Evolutionary conservation across 495 filamentous ascomycete species (phyloP), one percentile per base, ranked within the genome.

Genomic region (Friedmanniomyces simplex): DNA sequence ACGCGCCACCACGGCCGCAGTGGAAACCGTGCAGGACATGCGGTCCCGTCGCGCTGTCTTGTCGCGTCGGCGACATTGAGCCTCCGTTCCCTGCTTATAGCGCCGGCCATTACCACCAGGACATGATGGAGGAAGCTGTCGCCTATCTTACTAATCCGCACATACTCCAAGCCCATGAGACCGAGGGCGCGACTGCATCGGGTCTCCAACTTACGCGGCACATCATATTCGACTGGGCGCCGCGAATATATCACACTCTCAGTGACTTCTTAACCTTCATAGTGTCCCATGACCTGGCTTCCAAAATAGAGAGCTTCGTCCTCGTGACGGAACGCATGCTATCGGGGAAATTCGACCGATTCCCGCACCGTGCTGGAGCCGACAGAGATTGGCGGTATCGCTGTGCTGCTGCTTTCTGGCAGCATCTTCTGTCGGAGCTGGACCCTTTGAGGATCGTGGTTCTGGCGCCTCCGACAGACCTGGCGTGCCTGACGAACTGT

Each of bases 381-480:
- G 10, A 20, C 2, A 24, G 20, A 16, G 58, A 53, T n/a, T 59
- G 58, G 48, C 43, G 62, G 20, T 61, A 55, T 37, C 22, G 42
- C 12, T 57, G n/a, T 25, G 41, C 52, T 10, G 53, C 52, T 18
- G 42, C 26, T n/a, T 52, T 60, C 26, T 66, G 63, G 63, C 36
- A 53, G 26, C 48, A 53, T 14, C 25, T 66, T 11, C 24, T 63
- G 28, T 49, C 59, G 8, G 20, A 46, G 1, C 24, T 61, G 11
- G 45, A 57, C 21, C 57, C 52, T 3, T 14, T 16, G n/a, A 43
- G 57, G 25, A 28, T 63, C 5, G 36, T 37, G 1, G 46, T 66
- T 5, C 11, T 63, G 14, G 63, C 63, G 10, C 56, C 63, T 3
- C 61, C 63, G 7, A 32, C 16, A 1, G 63, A 61, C n/a, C 46